phyloP scores from a whole-genome alignment of 768 basidiomycete genomes.

The Pisolithus tinctorius region DNA sequence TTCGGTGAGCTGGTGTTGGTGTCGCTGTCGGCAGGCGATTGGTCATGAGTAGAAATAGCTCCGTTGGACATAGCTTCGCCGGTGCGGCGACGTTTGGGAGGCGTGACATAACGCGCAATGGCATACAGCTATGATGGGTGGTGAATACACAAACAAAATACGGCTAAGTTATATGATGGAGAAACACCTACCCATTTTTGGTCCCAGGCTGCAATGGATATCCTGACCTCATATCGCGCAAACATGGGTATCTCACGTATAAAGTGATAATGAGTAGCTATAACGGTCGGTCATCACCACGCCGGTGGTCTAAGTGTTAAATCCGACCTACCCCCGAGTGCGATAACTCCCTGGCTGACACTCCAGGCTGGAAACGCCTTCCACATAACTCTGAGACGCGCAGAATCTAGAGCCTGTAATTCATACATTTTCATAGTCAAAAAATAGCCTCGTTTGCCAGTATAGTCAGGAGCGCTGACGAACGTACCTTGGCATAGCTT shows the following conservation, averaged over 20 bases:
- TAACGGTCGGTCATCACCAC: not conserved
- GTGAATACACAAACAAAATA: not conserved
- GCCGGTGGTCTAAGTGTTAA: not conserved
- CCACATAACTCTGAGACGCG: slow-evolving; percentile 43
- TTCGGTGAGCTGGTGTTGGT: slow-evolving; percentile 12
- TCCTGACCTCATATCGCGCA: slow-evolving; percentile 52
- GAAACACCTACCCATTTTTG: slow-evolving; percentile 62
- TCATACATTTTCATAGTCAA: not conserved
- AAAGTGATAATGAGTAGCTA: slow-evolving; percentile 64
- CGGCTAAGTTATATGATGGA: not conserved
- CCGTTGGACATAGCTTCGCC: slow-evolving; percentile 8
- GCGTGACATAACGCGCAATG: slow-evolving; percentile 57
- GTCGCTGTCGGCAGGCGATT: slow-evolving; percentile 6
- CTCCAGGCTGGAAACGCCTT: slow-evolving; percentile 51
- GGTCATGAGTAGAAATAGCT: not conserved
- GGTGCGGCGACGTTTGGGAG: slow-evolving; percentile 23
- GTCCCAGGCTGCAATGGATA: slow-evolving; percentile 59
- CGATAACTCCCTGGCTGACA: slow-evolving; percentile 53
- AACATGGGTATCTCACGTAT: slow-evolving; percentile 65
- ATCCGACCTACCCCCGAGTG: slow-evolving; percentile 37
- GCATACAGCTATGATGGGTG: slow-evolving; percentile 45
- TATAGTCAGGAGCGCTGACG: not conserved
- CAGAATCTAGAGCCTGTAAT: slow-evolving; percentile 37
- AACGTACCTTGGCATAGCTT: slow-evolving; percentile 62
- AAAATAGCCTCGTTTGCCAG: not conserved